phyloP scores from a whole-genome alignment of 768 basidiomycete species.

The Pluteus cervinus region DNA sequence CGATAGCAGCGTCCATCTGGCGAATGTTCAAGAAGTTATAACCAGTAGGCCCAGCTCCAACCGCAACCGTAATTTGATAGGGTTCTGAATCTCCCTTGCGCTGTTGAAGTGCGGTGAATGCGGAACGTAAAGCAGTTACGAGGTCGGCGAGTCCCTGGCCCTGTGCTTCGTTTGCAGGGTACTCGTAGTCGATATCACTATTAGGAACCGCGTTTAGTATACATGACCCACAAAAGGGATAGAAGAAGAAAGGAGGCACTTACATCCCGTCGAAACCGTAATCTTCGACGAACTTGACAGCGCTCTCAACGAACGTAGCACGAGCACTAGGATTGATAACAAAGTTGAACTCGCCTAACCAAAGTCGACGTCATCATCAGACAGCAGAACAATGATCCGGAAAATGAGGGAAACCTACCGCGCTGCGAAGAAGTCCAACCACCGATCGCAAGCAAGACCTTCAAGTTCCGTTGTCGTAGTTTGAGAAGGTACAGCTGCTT shows the following conservation, averaged over 20 bases:
- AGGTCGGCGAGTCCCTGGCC: constrained; percentile 66
- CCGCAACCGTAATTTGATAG: constrained; percentile 58
- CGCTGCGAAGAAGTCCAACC: constrained; percentile 68
- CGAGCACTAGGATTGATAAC: constrained; percentile 45
- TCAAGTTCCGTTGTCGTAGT: constrained; percentile 47
- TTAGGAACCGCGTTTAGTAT: not conserved
- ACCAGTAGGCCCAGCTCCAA: constrained; percentile 55
- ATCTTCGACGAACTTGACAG: constrained; percentile 61
- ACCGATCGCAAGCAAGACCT: constrained; percentile 42
- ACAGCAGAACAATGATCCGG: not conserved
- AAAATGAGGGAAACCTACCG: constrained; percentile 19
- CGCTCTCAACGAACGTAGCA: constrained; percentile 51
- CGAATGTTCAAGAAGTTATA: constrained; percentile 51
- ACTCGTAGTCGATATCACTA: constrained; percentile 78
- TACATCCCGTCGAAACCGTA: constrained; percentile 80
- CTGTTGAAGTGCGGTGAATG: constrained; percentile 50
- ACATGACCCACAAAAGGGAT: constrained; percentile 2
- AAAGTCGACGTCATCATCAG: not conserved
- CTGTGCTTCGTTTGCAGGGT: constrained; percentile 50
- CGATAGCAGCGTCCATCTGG: constrained; percentile 60
- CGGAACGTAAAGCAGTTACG: constrained; percentile 52
- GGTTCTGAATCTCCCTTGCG: constrained; percentile 56
- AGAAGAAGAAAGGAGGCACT: constrained; percentile 14
- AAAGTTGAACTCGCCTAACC: constrained; percentile 57
- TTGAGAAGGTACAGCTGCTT: constrained; percentile 70